Percentiles rank a stretch among this genome's conserved stretches.
Evolutionary conservation across 2,329 filamentous ascomycete species (phyloP).

Genomic region (Shiraia sp.): DNA sequence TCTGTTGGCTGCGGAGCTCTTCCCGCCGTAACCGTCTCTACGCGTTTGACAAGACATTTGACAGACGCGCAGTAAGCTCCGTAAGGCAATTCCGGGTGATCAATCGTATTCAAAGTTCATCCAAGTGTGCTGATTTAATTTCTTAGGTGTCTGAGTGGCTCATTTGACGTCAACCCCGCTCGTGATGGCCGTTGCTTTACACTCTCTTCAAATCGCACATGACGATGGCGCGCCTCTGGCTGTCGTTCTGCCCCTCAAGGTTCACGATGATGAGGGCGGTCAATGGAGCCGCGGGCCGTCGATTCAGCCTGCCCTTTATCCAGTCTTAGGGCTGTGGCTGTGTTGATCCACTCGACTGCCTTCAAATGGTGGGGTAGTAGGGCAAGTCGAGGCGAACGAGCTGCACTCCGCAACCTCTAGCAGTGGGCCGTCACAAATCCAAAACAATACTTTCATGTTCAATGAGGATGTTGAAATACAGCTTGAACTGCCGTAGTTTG

Average conservation of each 20-base stretch:
- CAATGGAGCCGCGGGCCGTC: constrained; percentile 42
- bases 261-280: constrained; percentile 35
- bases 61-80: constrained; percentile 30
- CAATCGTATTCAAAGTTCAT: constrained; percentile 19
- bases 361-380: constrained; percentile 6
- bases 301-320: constrained; percentile 39
- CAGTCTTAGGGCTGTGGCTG: constrained; percentile 14
- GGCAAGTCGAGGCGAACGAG: constrained; percentile 17
- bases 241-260: constrained; percentile 34
- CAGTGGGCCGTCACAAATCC: no score
- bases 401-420: no score
- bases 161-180: constrained; percentile 19
- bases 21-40: constrained; percentile 43
- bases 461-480: constrained; percentile 18
- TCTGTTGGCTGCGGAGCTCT: constrained; percentile 37
- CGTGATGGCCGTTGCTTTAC: constrained; percentile 15
- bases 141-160: constrained; percentile 26
- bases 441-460: constrained; percentile 9
- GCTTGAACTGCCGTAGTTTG: constrained; percentile 13
- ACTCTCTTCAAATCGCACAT: constrained; percentile 21
- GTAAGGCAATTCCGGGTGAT: constrained; percentile 21
- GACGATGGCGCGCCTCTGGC: constrained; percentile 25
- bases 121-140: constrained; percentile 19
- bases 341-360: constrained; percentile 4
- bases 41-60: constrained; percentile 32